A percentile compares a stretch with the other conserved stretches of the same genome.
These are phyloP conservation scores for Pilaira anomala DNA, from an alignment of 192 early-diverging fungal genomes.

Conservation along the genomic window DNA sequence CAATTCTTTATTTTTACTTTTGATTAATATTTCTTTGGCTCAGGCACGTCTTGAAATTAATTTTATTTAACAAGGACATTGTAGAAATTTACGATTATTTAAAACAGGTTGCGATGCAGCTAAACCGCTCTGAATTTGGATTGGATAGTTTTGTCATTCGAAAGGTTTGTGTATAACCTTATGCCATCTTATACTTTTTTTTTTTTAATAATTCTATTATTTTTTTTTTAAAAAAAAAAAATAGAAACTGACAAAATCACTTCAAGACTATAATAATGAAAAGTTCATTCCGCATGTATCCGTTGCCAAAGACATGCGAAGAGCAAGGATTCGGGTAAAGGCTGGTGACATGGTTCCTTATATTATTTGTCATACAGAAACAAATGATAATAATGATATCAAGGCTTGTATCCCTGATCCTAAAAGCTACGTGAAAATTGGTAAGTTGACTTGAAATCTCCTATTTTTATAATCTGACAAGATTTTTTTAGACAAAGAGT, in stretches of 20 bases:
- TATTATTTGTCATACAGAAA: conserved; percentile 62
- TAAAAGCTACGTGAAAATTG: conserved; percentile 43
- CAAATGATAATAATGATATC: conserved; percentile 54
- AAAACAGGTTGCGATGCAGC: conserved; percentile 61
- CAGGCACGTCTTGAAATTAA: conserved; percentile 62
- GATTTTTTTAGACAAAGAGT: conserved; percentile 62
- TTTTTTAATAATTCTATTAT: background rate
- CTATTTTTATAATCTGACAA: background rate
- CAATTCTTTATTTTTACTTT: background rate
- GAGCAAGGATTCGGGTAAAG: conserved; percentile 56
- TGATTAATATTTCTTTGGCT: background rate
- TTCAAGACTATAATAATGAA: conserved; percentile 83
- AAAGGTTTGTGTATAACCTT: conserved; percentile 55
- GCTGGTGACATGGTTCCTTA: conserved; percentile 92
- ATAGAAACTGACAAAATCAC: conserved; percentile 85
- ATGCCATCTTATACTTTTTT: background rate
- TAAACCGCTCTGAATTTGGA: conserved; percentile 59
- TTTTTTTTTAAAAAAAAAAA: conserved; percentile 26
- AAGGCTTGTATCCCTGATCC: conserved; percentile 82
- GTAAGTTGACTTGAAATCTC: conserved; percentile 35
- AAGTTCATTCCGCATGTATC: conserved; percentile 90
- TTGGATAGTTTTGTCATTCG: conserved; percentile 91
- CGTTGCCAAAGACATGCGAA: conserved; percentile 81
- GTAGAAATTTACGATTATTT: conserved; percentile 81
- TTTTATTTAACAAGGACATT: conserved; percentile 48